A percentile compares a stretch with the other conserved stretches of the same genome.
These are phyloP conservation scores for Batkoa obscura DNA, from an alignment of 371 early-diverging fungal species.

Conservation along the genomic window DNA sequence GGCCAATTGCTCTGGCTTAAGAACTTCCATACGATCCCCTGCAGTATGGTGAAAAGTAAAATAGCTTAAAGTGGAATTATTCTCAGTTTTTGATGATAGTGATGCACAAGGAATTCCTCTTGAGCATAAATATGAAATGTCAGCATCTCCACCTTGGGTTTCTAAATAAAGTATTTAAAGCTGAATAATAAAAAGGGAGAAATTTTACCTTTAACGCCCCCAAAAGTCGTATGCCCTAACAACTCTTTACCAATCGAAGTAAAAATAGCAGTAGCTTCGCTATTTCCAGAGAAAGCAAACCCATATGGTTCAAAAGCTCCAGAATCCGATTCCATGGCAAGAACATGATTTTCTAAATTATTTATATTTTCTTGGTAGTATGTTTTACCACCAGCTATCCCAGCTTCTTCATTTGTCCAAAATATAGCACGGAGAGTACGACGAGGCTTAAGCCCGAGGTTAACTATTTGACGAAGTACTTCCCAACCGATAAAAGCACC, in stretches of 20 bases:
- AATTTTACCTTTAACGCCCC: background rate
- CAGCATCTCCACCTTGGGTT: background rate
- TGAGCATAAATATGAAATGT: background rate
- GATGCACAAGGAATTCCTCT: slow-evolving; percentile 1
- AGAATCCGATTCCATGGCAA: slow-evolving; percentile 31
- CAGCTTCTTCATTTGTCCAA: slow-evolving; percentile 35
- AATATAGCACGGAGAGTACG: slow-evolving; percentile 32
- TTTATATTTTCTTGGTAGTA: slow-evolving; percentile 20
- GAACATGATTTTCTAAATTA: slow-evolving; percentile 13
- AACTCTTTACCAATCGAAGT: background rate
- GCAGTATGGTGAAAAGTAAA: background rate
- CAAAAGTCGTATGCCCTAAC: background rate
- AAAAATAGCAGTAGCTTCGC: background rate
- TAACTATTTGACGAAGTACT: slow-evolving; percentile 20
- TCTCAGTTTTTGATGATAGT: background rate
- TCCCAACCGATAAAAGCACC: slow-evolving; percentile 31
- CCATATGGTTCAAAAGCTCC: slow-evolving; percentile 35
- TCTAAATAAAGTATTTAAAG: background rate
- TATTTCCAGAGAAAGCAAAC: slow-evolving; percentile 11
- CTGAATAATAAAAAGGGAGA: background rate
- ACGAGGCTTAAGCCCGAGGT: slow-evolving; percentile 14
- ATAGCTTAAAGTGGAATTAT: background rate
- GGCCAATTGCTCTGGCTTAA: slow-evolving; percentile 1
- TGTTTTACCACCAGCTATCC: slow-evolving; percentile 22
- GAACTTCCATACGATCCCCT: slow-evolving; percentile 2